Evolutionary conservation across 23 red algal genomes (phyloP), one percentile per base, ranked within the genome.

Genomic region (Cyanidioschyzon merolae): DNA sequence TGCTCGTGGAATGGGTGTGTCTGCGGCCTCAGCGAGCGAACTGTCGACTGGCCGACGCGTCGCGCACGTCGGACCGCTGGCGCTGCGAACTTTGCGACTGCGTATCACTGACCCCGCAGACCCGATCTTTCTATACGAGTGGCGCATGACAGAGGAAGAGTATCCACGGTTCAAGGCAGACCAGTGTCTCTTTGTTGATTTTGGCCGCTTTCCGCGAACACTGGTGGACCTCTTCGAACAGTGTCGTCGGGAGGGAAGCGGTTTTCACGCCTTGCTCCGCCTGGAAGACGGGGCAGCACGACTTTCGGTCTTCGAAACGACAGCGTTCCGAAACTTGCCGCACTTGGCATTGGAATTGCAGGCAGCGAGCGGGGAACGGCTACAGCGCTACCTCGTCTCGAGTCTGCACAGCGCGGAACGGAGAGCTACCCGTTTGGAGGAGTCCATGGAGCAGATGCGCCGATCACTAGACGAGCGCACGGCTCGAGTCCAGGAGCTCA

Each of bases 121-220:
- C 32, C 63, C 63, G 29, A 3, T 71, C 29, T 71, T 71, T 35
- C 63, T 71, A 3, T 71, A 71, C 29, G n/a, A 71, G 63, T 71
- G 21, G 21, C n/a, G 30, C n/a, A 35, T 71, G 63, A 12, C 16
- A 3, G 63, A 71, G 63, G 63, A 27, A 27, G 63, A 71, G 7
- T 71, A 71, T 71, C 63, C 63, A 3, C 63, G 63, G 32, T 35
- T 71, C 7, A 71, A 71, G 30, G 63, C 63, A 35, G 63, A 71
- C n/a, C 63, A 71, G 63, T 71, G n/a, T 7, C 32, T 71, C 7
- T 71, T 71, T 71, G 63, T 71, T 3, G 63, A 71, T 32, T 71
- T 71, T 71, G 63, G n/a, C 7, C 63, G 32, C 7, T 71, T 71
- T 32, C 63, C 63, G 12, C 63, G 63, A 27, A 25, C 32, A 7